Evolutionary conservation across 805 yeast genomes (phyloP), one percentile per base, ranked within the genome.

Genomic region (Jamesozyma lodderae): DNA sequence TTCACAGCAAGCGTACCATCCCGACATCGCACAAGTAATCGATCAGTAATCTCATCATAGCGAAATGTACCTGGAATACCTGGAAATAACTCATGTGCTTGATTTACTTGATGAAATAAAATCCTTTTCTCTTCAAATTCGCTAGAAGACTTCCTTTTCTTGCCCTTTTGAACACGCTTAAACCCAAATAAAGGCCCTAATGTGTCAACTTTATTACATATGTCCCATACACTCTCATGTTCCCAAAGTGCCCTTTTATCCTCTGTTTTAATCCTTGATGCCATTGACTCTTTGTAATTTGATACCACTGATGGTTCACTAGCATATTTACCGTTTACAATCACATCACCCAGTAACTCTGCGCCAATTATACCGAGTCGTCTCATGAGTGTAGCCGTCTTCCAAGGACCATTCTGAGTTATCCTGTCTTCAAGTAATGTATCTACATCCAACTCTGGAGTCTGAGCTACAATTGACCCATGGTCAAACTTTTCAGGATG

Each of bases 401-500:
- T 48, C 23, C 36, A 33, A 0, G 57, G 51, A 10, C 17, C 30
- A 11, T 14, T 14, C 7, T 10, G 14, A 21, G 4, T 23, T 2
- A 13, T 6, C 13, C 14, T 18, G n/a, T 25, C 19, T 66, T 65
- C 2, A 13, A 53, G 30, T 24, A 59, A 17, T 7, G 43, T 27
- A 4, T 38, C 29, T 1, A 51, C 39, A 5, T 26, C 6, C 4
- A 57, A 15, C 4, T 57, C 59, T 6, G 52, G 52, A 1, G 82
- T 68, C 45, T 81, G 94, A 14, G 67, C 57, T 2, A 92, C 55
- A 0, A 90, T 72, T 1, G 68, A 64, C 1, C 98, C 98, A 24
- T 64, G 67, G 49, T 92, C 98, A 52, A 92, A 92, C 53, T 77
- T 71, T 1, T 81, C 70, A 0, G 96, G 96, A 53, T 92, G 95